phyloP scores from a whole-genome alignment of 305 asterid genomes.

The Salvia sclarea region DNA sequence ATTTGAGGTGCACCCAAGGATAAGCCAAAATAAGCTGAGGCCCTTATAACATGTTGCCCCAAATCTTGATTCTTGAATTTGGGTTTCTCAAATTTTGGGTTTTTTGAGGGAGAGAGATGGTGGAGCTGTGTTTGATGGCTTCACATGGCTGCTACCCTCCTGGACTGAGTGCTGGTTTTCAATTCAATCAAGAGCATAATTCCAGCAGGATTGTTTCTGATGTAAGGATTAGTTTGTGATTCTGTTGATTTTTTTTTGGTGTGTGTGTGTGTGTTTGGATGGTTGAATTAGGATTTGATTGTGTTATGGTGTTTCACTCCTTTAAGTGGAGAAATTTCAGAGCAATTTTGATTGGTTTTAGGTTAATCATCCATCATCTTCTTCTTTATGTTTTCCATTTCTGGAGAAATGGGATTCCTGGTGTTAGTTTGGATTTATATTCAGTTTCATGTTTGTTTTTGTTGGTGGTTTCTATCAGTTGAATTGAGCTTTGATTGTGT shows the following conservation, averaged over 20 bases:
- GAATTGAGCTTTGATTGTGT: background rate
- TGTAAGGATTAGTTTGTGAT: conserved; percentile 39
- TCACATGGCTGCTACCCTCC: conserved; percentile 66
- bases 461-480: background rate
- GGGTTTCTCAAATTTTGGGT: conserved; percentile 38
- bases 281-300: too few relatives aligned
- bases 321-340: too few relatives aligned
- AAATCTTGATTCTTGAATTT: conserved; percentile 19
- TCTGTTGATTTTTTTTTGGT: too few relatives aligned
- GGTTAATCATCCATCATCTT: too few relatives aligned
- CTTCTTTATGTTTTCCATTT: background rate
- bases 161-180: conserved; percentile 40
- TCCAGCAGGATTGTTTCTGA: conserved; percentile 38
- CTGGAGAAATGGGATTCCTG: background rate
- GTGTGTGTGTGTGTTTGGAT: too few relatives aligned
- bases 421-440: background rate
- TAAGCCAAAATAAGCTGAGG: conserved; percentile 39
- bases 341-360: too few relatives aligned
- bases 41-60: conserved; percentile 31
- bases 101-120: conserved; percentile 43
- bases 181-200: conserved; percentile 51
- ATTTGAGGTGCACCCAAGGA: conserved; percentile 48
- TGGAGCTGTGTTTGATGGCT: conserved; percentile 72
- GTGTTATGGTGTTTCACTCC: too few relatives aligned
- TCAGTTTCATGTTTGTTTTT: background rate